Conservation (phyloP, 225 moss, liverwort and hornwort species). For the Pseudoscleropodium purum region DNA sequence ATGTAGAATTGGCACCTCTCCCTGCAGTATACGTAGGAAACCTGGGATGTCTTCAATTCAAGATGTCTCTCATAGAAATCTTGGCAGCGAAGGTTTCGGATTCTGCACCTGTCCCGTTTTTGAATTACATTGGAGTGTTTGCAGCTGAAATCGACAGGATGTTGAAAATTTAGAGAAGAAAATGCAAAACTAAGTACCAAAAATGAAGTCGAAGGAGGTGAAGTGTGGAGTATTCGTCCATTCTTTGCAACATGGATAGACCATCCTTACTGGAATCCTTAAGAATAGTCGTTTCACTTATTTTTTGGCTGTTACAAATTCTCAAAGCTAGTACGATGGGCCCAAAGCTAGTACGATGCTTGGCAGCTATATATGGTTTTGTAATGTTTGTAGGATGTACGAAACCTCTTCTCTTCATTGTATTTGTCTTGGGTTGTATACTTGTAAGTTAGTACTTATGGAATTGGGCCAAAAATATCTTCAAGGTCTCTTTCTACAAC, state of each 20-base stretch:
- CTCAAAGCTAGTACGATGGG: too few species aligned
- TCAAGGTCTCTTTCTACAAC: too few species aligned
- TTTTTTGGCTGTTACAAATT: not conserved
- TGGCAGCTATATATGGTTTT: too few species aligned
- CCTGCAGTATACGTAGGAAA: not conserved
- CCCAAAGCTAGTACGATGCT: too few species aligned
- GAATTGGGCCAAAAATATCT: too few species aligned
- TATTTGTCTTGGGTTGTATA: too few species aligned
- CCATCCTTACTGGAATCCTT: not conserved
- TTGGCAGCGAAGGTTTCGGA: not conserved
- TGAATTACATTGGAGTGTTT: not conserved
- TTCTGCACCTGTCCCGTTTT: not conserved
- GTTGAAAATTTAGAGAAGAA: not conserved
- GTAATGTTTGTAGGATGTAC: too few species aligned
- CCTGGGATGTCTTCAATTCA: not conserved
- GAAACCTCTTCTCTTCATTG: too few species aligned
- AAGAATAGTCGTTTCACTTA: not conserved
- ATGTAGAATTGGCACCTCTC: not conserved
- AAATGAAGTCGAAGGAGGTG: not conserved
- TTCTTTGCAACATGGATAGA: not conserved
- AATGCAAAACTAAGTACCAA: not conserved
- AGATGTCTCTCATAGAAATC: not conserved
- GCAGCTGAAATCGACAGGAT: not conserved
- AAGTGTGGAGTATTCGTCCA: not conserved
- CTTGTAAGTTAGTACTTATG: too few species aligned